Conservation (phyloP, 225 moss, liverwort and hornwort genomes). For the Physcomitrellopsis africana region DNA sequence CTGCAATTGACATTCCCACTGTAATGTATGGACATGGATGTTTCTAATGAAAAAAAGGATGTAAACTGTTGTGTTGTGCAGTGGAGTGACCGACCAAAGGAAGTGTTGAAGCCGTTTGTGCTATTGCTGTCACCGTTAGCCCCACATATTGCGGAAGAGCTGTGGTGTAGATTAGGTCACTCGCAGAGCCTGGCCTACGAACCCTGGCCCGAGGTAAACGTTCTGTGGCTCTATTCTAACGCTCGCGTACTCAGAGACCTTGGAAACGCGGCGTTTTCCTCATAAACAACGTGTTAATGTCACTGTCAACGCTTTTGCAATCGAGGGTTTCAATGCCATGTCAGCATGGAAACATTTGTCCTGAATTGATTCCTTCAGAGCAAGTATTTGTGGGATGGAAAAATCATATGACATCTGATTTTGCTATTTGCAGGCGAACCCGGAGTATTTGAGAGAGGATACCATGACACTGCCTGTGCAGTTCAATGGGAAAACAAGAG, state of each 20-base stretch:
- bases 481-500: conserved; percentile 87
- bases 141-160: conserved; percentile 92
- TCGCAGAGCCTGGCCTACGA: conserved; percentile 74
- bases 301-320: neutral
- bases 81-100: conserved; percentile 86
- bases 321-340: neutral
- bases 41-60: no score
- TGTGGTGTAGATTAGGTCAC: conserved; percentile 87
- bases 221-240: neutral
- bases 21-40: neutral
- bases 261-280: neutral
- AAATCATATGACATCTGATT: neutral
- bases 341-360: neutral
- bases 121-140: conserved; percentile 89
- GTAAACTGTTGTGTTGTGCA: conserved; percentile 22
- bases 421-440: conserved; percentile 50
- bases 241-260: neutral
- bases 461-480: conserved; percentile 79
- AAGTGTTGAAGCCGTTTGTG: conserved; percentile 73
- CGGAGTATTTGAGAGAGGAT: conserved; percentile 82
- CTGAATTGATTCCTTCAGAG: neutral
- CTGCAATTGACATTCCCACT: no score
- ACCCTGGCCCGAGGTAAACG: conserved; percentile 83
- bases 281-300: neutral
- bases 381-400: neutral